Conservation (phyloP, 2,329 filamentous ascomycete genomes). For the Ophiostoma piceae region DNA sequence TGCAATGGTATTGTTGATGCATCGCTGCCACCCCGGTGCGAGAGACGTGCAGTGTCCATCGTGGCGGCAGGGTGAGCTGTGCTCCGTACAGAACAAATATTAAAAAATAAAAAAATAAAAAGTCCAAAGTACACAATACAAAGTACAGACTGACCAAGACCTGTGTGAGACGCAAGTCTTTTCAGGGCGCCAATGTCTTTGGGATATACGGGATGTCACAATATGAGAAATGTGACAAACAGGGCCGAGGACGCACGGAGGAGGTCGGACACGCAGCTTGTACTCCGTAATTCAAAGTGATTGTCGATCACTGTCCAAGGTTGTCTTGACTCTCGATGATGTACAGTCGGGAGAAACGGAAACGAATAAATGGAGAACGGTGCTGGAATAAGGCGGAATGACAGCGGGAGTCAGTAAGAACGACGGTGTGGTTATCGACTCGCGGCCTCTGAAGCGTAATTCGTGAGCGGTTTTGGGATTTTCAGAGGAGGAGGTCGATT, state of each 20-base stretch:
- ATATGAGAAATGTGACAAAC: not conserved
- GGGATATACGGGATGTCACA: not conserved
- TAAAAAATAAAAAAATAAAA: not conserved
- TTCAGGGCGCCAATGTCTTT: not conserved
- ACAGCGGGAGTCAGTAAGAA: not conserved
- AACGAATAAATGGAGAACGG: not conserved
- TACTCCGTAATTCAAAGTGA: not conserved
- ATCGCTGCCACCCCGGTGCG: not conserved
- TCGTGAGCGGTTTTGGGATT: not conserved
- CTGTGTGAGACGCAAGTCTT: slow-evolving; percentile 1
- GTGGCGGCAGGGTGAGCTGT: not conserved
- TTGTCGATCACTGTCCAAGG: not conserved
- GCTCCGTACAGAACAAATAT: too few relatives aligned
- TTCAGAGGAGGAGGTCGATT: not conserved
- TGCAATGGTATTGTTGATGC: not conserved
- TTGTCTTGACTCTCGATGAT: not conserved
- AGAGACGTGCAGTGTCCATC: not conserved
- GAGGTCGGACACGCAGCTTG: not conserved
- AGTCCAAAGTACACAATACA: not conserved
- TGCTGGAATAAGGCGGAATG: not conserved
- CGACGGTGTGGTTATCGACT: too few relatives aligned
- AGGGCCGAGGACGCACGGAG: not conserved
- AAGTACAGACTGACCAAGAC: not conserved
- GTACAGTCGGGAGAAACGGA: not conserved
- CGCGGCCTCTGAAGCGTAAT: not conserved